phyloP scores from a whole-genome alignment of 148 eudicot genomes.

The Polygonum maritimum region DNA sequence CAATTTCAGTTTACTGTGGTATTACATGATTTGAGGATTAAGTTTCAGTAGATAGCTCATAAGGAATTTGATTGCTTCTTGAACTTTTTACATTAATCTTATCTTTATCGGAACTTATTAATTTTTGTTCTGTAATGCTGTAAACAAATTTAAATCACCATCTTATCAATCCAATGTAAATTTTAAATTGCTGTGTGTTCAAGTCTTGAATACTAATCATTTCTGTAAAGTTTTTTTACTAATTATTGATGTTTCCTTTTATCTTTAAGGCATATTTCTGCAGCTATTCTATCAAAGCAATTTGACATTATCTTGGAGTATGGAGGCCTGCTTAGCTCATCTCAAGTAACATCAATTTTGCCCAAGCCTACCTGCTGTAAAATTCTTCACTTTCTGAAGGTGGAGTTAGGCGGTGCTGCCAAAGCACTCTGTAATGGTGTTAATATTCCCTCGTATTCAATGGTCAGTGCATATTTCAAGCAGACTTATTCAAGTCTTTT shows the following conservation, averaged over 20 bases:
- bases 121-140: neutral
- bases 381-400: slow-evolving; percentile 47
- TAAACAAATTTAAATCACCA: neutral
- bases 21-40: neutral
- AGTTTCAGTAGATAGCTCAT: neutral
- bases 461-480: slow-evolving; percentile 26
- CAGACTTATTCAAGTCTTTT: neutral
- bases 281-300: slow-evolving; percentile 36
- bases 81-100: neutral
- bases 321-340: slow-evolving; percentile 42
- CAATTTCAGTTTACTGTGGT: neutral
- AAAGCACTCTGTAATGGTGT: slow-evolving; percentile 50
- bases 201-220: neutral
- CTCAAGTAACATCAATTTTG: slow-evolving; percentile 33
- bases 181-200: neutral
- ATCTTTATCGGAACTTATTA: neutral
- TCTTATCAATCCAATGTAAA: neutral
- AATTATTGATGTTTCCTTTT: slow-evolving; percentile 10
- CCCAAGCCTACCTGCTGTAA: slow-evolving; percentile 21
- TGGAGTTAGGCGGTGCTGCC: slow-evolving; percentile 36
- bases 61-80: neutral
- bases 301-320: slow-evolving; percentile 54
- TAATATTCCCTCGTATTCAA: slow-evolving; percentile 17
- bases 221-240: neutral
- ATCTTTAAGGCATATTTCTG: slow-evolving; percentile 35